Evolutionary conservation across 495 filamentous ascomycete genomes (phyloP).

Genomic region (Aspergillus nidulans): DNA sequence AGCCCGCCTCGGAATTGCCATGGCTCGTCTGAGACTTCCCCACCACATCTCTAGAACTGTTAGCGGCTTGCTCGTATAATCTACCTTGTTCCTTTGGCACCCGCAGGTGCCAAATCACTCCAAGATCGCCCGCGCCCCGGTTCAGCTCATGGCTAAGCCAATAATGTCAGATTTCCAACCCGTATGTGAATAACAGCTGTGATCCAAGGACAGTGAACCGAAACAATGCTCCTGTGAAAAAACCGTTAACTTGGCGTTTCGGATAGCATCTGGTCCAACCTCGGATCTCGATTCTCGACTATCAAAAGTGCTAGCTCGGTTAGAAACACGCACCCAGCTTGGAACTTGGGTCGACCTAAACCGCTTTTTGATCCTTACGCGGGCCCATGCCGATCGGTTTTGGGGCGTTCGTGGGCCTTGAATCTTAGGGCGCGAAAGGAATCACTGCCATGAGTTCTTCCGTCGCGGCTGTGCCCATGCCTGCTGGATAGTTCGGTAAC

Average conservation of each 20-base stretch:
- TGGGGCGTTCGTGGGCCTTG: neutral
- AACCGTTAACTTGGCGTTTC: conserved; percentile 3
- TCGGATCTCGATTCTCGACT: conserved; percentile 1
- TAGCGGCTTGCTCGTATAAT: neutral
- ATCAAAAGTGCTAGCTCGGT: neutral
- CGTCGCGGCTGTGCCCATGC: neutral
- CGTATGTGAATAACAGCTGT: neutral
- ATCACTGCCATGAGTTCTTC: neutral
- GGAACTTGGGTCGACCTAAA: neutral
- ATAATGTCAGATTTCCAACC: neutral
- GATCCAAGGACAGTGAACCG: neutral
- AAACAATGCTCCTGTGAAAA: conserved; percentile 2
- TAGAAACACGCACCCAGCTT: neutral
- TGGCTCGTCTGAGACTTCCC: neutral
- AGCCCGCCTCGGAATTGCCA: no score
- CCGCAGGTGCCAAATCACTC: neutral
- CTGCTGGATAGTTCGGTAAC: neutral
- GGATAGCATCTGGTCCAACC: neutral
- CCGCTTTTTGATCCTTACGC: conserved; percentile 13
- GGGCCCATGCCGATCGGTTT: conserved; percentile 12
- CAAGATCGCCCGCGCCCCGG: neutral
- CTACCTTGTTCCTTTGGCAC: neutral
- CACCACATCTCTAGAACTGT: neutral
- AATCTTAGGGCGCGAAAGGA: neutral
- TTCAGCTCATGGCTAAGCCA: neutral